Conservation (phyloP, 192 early-diverging fungal species). For the Coemansia sp. region DNA sequence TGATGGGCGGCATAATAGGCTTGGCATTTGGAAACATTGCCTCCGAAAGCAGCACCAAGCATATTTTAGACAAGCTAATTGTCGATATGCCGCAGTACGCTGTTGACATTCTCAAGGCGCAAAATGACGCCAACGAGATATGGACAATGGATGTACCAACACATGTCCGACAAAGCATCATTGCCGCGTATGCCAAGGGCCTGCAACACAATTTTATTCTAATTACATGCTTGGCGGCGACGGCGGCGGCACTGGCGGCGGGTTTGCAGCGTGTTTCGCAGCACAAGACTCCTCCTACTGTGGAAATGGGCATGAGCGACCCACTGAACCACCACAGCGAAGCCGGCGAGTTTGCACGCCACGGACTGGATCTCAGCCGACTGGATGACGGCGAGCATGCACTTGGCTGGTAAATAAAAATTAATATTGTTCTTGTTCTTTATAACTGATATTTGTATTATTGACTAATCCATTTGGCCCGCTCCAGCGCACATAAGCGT, state of each 20-base stretch:
- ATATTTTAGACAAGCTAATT: constrained; percentile 21
- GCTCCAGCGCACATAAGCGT: too few species aligned
- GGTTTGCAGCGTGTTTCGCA: constrained; percentile 36
- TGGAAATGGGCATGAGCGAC: constrained; percentile 2
- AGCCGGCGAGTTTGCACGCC: constrained; percentile 18
- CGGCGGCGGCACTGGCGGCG: constrained; percentile 33
- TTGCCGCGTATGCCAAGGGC: constrained; percentile 43
- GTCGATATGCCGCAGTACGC: constrained; percentile 29
- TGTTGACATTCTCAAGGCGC: constrained; percentile 31
- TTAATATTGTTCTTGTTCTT: too few species aligned
- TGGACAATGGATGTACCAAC: constrained; percentile 37
- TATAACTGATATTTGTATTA: too few species aligned
- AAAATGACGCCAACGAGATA: constrained; percentile 45
- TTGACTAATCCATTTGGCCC: too few species aligned
- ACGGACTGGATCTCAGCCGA: constrained; percentile 31
- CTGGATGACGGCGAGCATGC: constrained; percentile 12
- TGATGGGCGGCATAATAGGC: constrained; percentile 49
- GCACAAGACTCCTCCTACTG: constrained; percentile 31
- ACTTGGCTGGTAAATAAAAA: constrained; percentile 7
- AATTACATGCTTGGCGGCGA: constrained; percentile 34
- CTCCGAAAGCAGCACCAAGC: constrained; percentile 43
- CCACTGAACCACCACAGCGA: background rate
- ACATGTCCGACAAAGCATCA: constrained; percentile 28
- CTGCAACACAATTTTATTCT: constrained; percentile 45
- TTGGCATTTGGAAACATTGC: constrained; percentile 47